Evolutionary conservation across 1,284 basidiomycete species (phyloP).

Genomic region (Neotropicomus parvogracilis): DNA sequence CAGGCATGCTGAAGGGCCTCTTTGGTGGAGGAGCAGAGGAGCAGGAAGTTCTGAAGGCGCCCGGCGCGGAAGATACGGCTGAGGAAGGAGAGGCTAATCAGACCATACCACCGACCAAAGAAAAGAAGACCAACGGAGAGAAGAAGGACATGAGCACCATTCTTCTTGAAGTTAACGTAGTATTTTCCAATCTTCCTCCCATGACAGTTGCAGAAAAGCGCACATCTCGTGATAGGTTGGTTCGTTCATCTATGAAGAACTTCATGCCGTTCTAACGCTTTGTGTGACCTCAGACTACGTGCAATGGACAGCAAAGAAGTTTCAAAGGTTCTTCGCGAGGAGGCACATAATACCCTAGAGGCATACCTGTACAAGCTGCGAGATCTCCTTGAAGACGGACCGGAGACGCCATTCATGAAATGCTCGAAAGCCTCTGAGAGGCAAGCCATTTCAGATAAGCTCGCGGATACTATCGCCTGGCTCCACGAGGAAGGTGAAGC

Average conservation of each 20-base stretch:
- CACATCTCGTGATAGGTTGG: constrained; percentile 60
- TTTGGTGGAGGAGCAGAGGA: constrained; percentile 58
- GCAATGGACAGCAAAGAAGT: constrained; percentile 76
- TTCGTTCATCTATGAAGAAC: neutral
- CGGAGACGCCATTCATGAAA: constrained; percentile 70
- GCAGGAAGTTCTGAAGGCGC: constrained; percentile 25
- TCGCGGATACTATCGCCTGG: constrained; percentile 78
- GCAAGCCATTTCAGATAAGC: constrained; percentile 55
- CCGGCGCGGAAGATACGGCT: constrained; percentile 17
- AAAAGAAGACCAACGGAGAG: constrained; percentile 39
- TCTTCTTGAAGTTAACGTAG: constrained; percentile 58
- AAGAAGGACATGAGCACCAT: constrained; percentile 50
- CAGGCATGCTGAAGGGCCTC: constrained; percentile 80
- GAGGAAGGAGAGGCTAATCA: constrained; percentile 25
- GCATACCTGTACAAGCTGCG: constrained; percentile 88
- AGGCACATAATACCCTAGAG: constrained; percentile 90
- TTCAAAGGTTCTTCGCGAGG: constrained; percentile 77
- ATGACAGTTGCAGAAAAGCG: constrained; percentile 75
- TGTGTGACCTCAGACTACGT: constrained; percentile 57
- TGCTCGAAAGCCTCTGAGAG: constrained; percentile 77
- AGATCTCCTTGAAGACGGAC: constrained; percentile 72
- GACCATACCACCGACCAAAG: constrained; percentile 27
- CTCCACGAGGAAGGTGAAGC: constrained; percentile 82
- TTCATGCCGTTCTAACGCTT: neutral
- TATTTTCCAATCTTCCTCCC: constrained; percentile 62